phyloP scores from a whole-genome alignment of 2,329 filamentous ascomycete species.

The Sclerotinia trifoliorum region DNA sequence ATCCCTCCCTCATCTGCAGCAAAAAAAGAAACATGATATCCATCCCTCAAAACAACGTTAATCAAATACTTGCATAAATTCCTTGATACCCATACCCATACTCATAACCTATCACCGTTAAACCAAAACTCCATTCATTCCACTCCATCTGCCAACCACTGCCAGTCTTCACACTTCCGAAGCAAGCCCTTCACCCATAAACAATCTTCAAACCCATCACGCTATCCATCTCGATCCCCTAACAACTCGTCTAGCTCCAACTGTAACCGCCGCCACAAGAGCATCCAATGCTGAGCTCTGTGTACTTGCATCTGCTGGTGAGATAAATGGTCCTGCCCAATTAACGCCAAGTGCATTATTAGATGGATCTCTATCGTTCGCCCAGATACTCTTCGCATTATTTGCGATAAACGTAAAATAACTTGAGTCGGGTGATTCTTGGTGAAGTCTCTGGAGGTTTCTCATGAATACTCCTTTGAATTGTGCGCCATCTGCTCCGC shows the following conservation, averaged over 20 bases:
- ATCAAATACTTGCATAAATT: not conserved
- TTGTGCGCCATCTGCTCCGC: slow-evolving; percentile 53
- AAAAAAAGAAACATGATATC: not conserved
- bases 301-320: slow-evolving; percentile 53
- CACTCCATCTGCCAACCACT: no score
- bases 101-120: not conserved
- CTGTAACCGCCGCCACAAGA: slow-evolving; percentile 56
- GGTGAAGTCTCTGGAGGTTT: slow-evolving; percentile 56
- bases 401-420: slow-evolving; percentile 55
- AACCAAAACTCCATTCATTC: not conserved
- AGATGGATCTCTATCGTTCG: slow-evolving; percentile 49
- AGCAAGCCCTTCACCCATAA: not conserved
- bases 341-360: slow-evolving; percentile 54
- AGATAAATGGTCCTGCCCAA: slow-evolving; percentile 62
- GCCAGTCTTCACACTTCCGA: not conserved
- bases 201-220: not conserved
- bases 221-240: not conserved
- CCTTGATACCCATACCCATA: not conserved
- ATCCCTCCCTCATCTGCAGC: not conserved
- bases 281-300: slow-evolving; percentile 67
- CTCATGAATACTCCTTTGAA: slow-evolving; percentile 74
- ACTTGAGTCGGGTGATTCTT: slow-evolving; percentile 47
- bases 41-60: not conserved
- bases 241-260: slow-evolving; percentile 21
- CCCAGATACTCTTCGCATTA: slow-evolving; percentile 69